Percentiles rank a stretch among this genome's conserved stretches.
Conservation (phyloP, 2,329 filamentous ascomycete species). For the Aspergillus uvarum region DNA sequence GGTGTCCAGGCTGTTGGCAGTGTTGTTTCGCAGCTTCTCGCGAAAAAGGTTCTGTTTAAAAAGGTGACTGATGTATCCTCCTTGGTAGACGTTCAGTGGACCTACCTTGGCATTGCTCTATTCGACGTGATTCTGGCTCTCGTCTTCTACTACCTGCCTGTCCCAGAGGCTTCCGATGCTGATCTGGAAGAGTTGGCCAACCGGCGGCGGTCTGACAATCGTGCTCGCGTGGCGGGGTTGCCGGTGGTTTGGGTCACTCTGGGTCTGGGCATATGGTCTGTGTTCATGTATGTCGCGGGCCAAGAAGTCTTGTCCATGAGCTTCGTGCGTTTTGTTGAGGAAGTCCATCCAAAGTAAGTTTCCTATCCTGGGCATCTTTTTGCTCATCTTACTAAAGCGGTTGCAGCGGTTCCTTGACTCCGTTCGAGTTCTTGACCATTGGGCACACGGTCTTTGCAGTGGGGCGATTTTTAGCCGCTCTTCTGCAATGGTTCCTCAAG, state of each 20-base stretch:
- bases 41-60: conserved; percentile 59
- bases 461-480: conserved; percentile 58
- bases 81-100: conserved; percentile 63
- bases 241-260: conserved; percentile 59
- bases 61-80: conserved; percentile 49
- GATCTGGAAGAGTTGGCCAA: conserved; percentile 58
- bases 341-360: conserved; percentile 35
- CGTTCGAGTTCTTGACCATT: conserved; percentile 52
- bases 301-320: conserved; percentile 57
- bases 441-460: conserved; percentile 59
- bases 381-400: not conserved
- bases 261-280: conserved; percentile 53
- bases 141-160: conserved; percentile 60
- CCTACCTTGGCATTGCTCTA: conserved; percentile 62
- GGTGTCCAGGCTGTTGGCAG: conserved; percentile 62
- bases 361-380: conserved; percentile 12
- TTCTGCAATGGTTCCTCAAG: conserved; percentile 55
- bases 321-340: conserved; percentile 46
- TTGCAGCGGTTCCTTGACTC: conserved; percentile 21
- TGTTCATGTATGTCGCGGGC: conserved; percentile 62
- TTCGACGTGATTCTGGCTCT: conserved; percentile 60
- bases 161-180: conserved; percentile 62
- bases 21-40: conserved; percentile 59
- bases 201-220: conserved; percentile 52
- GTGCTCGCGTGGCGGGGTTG: conserved; percentile 45